These are phyloP conservation scores for Chrysanthemum makinoi DNA, from an alignment of 129 eudicot genomes.

Conservation along the genomic window DNA sequence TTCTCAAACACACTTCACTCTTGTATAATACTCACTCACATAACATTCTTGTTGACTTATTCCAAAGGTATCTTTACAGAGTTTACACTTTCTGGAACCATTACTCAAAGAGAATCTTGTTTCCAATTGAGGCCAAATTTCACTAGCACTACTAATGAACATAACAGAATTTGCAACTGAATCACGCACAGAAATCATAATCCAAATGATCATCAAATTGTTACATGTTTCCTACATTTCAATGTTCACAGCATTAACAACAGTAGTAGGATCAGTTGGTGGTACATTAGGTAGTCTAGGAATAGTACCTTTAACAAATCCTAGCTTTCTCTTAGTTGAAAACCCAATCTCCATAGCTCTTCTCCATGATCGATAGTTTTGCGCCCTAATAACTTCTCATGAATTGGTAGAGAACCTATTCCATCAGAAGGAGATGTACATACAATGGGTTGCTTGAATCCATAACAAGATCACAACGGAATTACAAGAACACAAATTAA, in stretches of 20 bases:
- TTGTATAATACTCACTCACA: background rate
- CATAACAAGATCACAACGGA: background rate
- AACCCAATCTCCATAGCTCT: background rate
- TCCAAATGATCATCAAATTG: too few species aligned
- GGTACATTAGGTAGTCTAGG: too few species aligned
- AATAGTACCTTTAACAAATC: background rate
- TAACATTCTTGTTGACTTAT: background rate
- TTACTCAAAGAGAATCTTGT: background rate
- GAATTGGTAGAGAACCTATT: background rate
- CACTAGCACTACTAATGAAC: background rate
- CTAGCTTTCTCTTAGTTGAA: background rate
- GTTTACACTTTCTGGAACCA: background rate
- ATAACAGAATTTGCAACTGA: too few species aligned
- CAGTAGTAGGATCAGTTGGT: background rate
- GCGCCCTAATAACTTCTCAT: background rate
- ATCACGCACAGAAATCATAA: too few species aligned
- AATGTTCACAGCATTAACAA: background rate
- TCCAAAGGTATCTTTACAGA: background rate
- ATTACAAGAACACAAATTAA: too few species aligned
- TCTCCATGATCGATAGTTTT: background rate
- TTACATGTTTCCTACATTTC: background rate
- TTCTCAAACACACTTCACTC: background rate
- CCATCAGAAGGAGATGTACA: background rate
- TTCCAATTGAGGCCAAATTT: background rate
- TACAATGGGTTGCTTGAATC: background rate